Evolutionary conservation across 805 yeast species (phyloP).

Genomic region (Ascoidea rubescens): DNA sequence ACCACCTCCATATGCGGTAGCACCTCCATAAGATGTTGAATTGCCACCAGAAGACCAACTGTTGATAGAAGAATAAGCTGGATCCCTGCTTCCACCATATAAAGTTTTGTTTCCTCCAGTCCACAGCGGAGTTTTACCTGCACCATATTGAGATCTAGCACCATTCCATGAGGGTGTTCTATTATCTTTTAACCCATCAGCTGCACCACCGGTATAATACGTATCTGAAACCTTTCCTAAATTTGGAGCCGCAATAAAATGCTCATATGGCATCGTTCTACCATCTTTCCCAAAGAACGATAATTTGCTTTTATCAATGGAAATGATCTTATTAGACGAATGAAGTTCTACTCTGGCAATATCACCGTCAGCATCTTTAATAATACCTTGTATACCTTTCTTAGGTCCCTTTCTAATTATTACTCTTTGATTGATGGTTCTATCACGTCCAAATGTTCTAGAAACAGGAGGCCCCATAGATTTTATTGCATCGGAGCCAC

Average conservation of each 20-base stretch:
- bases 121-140: slow-evolving; percentile 9
- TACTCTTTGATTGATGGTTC: slow-evolving; percentile 70
- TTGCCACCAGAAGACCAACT: background rate
- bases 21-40: slow-evolving; percentile 7
- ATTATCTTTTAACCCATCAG: slow-evolving; percentile 6
- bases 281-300: slow-evolving; percentile 60
- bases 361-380: slow-evolving; percentile 86
- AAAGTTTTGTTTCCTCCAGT: slow-evolving; percentile 21
- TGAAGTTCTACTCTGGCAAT: slow-evolving; percentile 89
- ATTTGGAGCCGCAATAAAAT: slow-evolving; percentile 45
- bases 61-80: background rate
- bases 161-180: slow-evolving; percentile 12
- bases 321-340: slow-evolving; percentile 78
- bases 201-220: slow-evolving; percentile 6
- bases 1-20: slow-evolving; percentile 14
- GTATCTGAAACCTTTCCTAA: slow-evolving; percentile 11
- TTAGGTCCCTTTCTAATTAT: slow-evolving; percentile 82
- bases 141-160: slow-evolving; percentile 21
- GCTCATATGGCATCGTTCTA: slow-evolving; percentile 62
- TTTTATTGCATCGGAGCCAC: slow-evolving; percentile 14
- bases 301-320: slow-evolving; percentile 68
- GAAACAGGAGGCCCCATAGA: slow-evolving; percentile 38
- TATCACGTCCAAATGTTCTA: slow-evolving; percentile 61
- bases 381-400: slow-evolving; percentile 88
- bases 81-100: slow-evolving; percentile 18